A percentile compares a stretch with the other conserved stretches of the same genome.
Evolutionary conservation across 805 yeast genomes (phyloP).

Genomic region (Ogataea haglerorum): DNA sequence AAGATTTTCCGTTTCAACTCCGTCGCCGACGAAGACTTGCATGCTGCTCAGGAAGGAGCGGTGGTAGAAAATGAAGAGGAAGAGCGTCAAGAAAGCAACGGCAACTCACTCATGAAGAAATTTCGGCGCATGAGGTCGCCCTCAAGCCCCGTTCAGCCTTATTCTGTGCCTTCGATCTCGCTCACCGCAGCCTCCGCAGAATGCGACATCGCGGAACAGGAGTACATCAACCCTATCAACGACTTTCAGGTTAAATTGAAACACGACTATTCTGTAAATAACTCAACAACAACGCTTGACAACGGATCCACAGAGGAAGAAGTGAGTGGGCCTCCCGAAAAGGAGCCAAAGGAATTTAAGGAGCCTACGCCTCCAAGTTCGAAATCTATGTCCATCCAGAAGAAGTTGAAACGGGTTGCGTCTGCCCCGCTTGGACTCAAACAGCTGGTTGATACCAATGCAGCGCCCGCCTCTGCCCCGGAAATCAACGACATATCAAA

Average conservation of each 20-base stretch:
- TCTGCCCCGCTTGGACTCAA: slow-evolving; percentile 74
- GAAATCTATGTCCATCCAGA: slow-evolving; percentile 30
- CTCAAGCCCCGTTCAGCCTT: slow-evolving; percentile 26
- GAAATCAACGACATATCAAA: slow-evolving; percentile 19
- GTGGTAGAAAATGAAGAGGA: slow-evolving; percentile 12
- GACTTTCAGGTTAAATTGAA: slow-evolving; percentile 30
- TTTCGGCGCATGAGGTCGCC: slow-evolving; percentile 35
- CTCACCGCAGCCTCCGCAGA: slow-evolving; percentile 15
- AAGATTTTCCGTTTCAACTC: slow-evolving; percentile 29
- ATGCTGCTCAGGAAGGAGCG: slow-evolving; percentile 5
- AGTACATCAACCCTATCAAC: slow-evolving; percentile 22
- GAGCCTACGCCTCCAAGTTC: not conserved
- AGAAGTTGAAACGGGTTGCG: slow-evolving; percentile 67
- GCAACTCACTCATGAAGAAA: slow-evolving; percentile 30
- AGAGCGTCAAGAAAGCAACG: slow-evolving; percentile 14
- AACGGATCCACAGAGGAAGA: slow-evolving; percentile 4
- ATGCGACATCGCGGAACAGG: slow-evolving; percentile 28
- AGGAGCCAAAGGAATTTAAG: slow-evolving; percentile 1
- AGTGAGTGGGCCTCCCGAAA: not conserved
- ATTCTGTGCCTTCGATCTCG: slow-evolving; percentile 5
- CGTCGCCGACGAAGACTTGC: slow-evolving; percentile 12
- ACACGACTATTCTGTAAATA: slow-evolving; percentile 32
- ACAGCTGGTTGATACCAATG: slow-evolving; percentile 25
- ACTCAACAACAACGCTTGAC: slow-evolving; percentile 25
- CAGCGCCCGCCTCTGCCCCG: slow-evolving; percentile 15